Conservation (phyloP, 129 eudicot genomes). For the Saussurea involucrata region DNA sequence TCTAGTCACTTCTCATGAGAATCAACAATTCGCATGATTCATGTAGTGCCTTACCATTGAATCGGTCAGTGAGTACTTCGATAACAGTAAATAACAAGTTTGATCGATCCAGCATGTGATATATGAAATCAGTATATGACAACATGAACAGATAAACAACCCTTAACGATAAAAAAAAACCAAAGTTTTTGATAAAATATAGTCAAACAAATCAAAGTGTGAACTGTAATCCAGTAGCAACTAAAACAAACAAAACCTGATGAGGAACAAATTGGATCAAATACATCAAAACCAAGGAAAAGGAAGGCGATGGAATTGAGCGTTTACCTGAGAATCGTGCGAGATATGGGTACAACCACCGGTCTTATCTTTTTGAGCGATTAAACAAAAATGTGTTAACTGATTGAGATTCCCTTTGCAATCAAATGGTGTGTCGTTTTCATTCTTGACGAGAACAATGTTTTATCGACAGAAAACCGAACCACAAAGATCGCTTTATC, state of each 20-base stretch:
- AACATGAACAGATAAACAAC: too few species aligned
- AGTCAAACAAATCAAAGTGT: not conserved
- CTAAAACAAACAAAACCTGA: not conserved
- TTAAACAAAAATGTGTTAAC: too few species aligned
- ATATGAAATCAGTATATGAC: constrained; percentile 2
- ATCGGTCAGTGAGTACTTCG: not conserved
- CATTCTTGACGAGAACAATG: too few species aligned
- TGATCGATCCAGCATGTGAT: not conserved
- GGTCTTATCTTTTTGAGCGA: constrained; percentile 19
- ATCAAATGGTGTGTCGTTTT: too few species aligned
- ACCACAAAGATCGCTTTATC: too few species aligned
- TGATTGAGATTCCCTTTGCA: too few species aligned
- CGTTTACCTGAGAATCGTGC: constrained; percentile 24
- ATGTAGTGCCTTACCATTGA: too few species aligned
- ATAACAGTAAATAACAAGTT: not conserved
- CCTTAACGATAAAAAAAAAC: not conserved
- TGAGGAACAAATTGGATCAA: not conserved
- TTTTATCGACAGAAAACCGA: too few species aligned
- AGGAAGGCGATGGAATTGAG: not conserved
- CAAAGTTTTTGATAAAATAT: not conserved
- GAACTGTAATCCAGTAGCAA: constrained; percentile 11
- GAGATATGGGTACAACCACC: constrained; percentile 19
- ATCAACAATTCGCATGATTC: too few species aligned
- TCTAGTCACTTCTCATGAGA: too few species aligned
- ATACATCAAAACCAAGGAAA: constrained; percentile 4